These are phyloP conservation scores for Gossypium raimondii DNA, from an alignment of 345 rosid genomes.

Conservation along the genomic window DNA sequence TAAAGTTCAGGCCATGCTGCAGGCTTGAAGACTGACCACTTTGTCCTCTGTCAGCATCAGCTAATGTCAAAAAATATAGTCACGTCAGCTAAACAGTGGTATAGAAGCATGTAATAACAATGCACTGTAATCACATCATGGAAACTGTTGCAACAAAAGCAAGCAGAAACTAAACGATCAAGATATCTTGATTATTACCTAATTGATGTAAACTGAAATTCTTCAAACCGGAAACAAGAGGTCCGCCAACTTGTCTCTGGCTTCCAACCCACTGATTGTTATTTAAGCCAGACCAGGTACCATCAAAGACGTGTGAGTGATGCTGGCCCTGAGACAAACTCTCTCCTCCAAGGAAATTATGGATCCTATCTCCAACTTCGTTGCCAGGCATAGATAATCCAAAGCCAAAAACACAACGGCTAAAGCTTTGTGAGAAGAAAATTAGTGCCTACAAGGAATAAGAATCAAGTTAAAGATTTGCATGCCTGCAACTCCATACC, in stretches of 20 bases:
- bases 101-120: not conserved
- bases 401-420: slow-evolving; percentile 26
- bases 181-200: slow-evolving; percentile 42
- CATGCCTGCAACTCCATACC: not conserved
- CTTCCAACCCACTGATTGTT: slow-evolving; percentile 54
- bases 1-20: slow-evolving; percentile 50
- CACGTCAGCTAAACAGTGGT: slow-evolving; percentile 12
- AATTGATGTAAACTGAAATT: slow-evolving; percentile 50
- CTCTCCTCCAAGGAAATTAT: slow-evolving; percentile 83
- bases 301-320: slow-evolving; percentile 56
- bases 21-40: slow-evolving; percentile 45
- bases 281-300: slow-evolving; percentile 54
- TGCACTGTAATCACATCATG: slow-evolving; percentile 1
- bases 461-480: slow-evolving; percentile 17
- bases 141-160: not conserved
- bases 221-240: slow-evolving; percentile 51
- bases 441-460: slow-evolving; percentile 25
- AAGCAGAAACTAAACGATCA: slow-evolving; percentile 7
- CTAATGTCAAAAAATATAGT: slow-evolving; percentile 36
- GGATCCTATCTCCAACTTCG: slow-evolving; percentile 91
- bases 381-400: slow-evolving; percentile 91
- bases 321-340: slow-evolving; percentile 64
- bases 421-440: slow-evolving; percentile 26
- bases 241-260: slow-evolving; percentile 56
- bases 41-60: slow-evolving; percentile 55